Evolutionary conservation across 2,329 filamentous ascomycete genomes (phyloP).

Genomic region (Cadophora gregata): DNA sequence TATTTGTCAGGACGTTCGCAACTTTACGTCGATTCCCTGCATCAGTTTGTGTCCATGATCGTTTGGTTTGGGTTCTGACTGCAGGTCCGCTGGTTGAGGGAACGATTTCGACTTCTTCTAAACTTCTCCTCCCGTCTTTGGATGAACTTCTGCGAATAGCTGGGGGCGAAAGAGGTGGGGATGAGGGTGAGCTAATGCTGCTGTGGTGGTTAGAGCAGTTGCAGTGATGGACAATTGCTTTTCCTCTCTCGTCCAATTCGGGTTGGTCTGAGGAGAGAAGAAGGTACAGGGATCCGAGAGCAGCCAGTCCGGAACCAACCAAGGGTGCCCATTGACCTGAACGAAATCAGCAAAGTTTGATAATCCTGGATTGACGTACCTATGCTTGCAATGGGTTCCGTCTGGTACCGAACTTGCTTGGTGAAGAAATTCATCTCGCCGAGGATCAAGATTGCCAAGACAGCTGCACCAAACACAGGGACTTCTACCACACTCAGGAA

Average conservation of each 20-base stretch:
- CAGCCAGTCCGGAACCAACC: constrained; percentile 62
- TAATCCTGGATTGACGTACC: constrained; percentile 50
- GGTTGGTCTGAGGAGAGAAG: constrained; percentile 44
- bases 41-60: constrained; percentile 21
- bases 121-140: constrained; percentile 15
- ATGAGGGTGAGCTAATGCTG: constrained; percentile 8
- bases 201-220: constrained; percentile 11
- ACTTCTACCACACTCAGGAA: constrained; percentile 63
- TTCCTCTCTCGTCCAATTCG: constrained; percentile 27
- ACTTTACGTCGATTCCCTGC: constrained; percentile 49
- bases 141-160: constrained; percentile 21
- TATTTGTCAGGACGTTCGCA: constrained; percentile 49
- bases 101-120: constrained; percentile 19
- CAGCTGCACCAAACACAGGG: constrained; percentile 62
- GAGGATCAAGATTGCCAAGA: constrained; percentile 63
- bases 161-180: constrained; percentile 13
- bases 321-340: constrained; percentile 65
- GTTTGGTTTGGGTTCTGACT: background rate
- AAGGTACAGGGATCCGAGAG: constrained; percentile 63
- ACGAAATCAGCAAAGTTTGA: constrained; percentile 37
- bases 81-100: constrained; percentile 1
- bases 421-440: constrained; percentile 72
- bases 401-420: constrained; percentile 59
- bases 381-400: constrained; percentile 66
- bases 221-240: constrained; percentile 20